Evolutionary conservation across 2,329 filamentous ascomycete species (phyloP).

Genomic region (Exophiala aquamarina): DNA sequence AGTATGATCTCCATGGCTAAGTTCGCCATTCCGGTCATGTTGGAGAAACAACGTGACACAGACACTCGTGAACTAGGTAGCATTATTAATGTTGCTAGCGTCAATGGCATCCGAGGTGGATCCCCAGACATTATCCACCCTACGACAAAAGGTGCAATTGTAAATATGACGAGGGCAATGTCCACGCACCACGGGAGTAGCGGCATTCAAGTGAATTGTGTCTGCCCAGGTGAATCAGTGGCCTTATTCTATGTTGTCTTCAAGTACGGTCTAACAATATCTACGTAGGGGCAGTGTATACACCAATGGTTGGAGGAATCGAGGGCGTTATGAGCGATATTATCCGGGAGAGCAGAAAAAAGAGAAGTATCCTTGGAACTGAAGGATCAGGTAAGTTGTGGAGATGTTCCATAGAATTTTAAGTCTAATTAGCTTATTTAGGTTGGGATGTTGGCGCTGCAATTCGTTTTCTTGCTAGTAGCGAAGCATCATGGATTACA

Average conservation of each 20-base stretch:
- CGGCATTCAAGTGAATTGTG: constrained; percentile 56
- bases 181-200: constrained; percentile 53
- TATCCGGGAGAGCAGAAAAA: constrained; percentile 49
- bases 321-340: constrained; percentile 57
- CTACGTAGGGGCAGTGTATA: constrained; percentile 58
- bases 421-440: too few species aligned
- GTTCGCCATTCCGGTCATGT: constrained; percentile 61
- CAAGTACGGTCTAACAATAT: too few species aligned
- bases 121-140: constrained; percentile 56
- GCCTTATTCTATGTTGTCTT: too few species aligned
- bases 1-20: constrained; percentile 68
- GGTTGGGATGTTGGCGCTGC: constrained; percentile 56
- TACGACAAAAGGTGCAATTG: constrained; percentile 54
- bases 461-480: constrained; percentile 52
- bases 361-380: constrained; percentile 51
- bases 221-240: constrained; percentile 57
- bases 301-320: constrained; percentile 53
- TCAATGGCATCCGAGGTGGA: constrained; percentile 57
- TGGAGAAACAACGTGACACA: constrained; percentile 52
- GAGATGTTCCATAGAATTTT: too few species aligned
- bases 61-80: too few species aligned
- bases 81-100: constrained; percentile 64
- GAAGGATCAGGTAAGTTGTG: too few species aligned
- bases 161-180: constrained; percentile 59
- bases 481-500: constrained; percentile 55